Conservation (phyloP, 75 land plant species). For the Azolla pinnata region DNA sequence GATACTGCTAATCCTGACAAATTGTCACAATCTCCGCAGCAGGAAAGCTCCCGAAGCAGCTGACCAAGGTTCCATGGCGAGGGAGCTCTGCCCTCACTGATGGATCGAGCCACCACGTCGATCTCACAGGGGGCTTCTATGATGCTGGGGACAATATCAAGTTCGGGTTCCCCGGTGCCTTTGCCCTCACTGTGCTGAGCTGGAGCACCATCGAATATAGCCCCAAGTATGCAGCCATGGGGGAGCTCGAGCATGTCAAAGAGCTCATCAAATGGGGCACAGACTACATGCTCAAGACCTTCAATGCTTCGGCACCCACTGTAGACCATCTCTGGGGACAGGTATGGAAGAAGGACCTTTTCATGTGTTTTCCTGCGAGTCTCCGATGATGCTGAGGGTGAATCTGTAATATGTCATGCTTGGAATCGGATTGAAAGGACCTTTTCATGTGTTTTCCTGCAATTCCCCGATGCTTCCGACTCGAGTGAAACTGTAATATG, state of each 20-base stretch:
- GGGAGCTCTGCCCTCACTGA: conserved; percentile 57
- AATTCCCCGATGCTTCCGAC: neutral
- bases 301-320: conserved; percentile 62
- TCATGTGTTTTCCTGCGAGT: neutral
- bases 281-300: conserved; percentile 71
- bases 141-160: conserved; percentile 62
- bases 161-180: conserved; percentile 57
- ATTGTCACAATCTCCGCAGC: no score
- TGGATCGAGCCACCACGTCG: conserved; percentile 23
- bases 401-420: neutral
- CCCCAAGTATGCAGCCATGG: conserved; percentile 42
- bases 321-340: conserved; percentile 40
- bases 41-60: conserved; percentile 57
- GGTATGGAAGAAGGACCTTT: conserved; percentile 14
- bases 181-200: conserved; percentile 55
- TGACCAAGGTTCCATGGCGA: conserved; percentile 57
- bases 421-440: neutral
- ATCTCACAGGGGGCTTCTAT: conserved; percentile 60
- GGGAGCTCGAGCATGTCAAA: conserved; percentile 57
- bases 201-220: conserved; percentile 82
- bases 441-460: neutral
- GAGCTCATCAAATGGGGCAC: conserved; percentile 88
- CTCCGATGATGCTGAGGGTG: neutral
- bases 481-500: neutral
- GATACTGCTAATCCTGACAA: no score